A percentile compares a stretch with the other conserved stretches of the same genome.
Evolutionary conservation across 352 stramenopile species (phyloP).

Genomic region (Pythium myriotylum): DNA sequence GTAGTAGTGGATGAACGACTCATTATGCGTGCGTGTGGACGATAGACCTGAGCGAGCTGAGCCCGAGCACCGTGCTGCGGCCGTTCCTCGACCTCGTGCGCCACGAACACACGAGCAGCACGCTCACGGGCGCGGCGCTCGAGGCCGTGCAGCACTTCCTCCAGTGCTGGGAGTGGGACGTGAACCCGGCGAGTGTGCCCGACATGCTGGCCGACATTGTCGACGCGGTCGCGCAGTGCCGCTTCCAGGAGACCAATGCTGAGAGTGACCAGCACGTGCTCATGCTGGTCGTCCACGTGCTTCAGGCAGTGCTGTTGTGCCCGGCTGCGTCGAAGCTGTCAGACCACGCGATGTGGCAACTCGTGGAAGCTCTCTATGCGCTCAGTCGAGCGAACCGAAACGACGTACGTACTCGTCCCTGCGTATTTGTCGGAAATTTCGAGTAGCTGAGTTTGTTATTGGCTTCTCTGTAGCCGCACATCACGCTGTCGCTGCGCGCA

Average conservation of each 20-base stretch:
- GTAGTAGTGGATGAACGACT: too few species aligned
- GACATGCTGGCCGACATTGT: conserved; percentile 87
- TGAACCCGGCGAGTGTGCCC: conserved; percentile 29
- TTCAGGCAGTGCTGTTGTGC: conserved; percentile 92
- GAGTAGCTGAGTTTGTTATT: background rate
- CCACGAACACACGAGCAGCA: conserved; percentile 91
- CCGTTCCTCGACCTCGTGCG: conserved; percentile 96
- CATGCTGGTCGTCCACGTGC: conserved; percentile 94
- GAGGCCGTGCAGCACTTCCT: conserved; percentile 96
- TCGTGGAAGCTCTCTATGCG: conserved; percentile 95
- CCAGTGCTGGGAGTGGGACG: conserved; percentile 72
- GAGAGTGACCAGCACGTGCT: conserved; percentile 92
- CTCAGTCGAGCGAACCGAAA: conserved; percentile 80
- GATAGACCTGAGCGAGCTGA: conserved; percentile 59
- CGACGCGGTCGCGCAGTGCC: conserved; percentile 91
- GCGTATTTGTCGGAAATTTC: background rate
- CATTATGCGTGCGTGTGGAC: too few species aligned
- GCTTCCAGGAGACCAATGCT: conserved; percentile 93
- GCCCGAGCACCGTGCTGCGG: conserved; percentile 67
- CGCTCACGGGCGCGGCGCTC: conserved; percentile 92
- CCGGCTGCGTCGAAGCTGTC: conserved; percentile 79
- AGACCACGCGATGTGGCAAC: conserved; percentile 93
- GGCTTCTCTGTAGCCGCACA: conserved; percentile 42
- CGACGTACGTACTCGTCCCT: conserved; percentile 44
- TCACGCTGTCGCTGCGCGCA: conserved; percentile 61